These are phyloP conservation scores for Debaryomyces maramus DNA, from an alignment of 805 yeast species.

Conservation along the genomic window DNA sequence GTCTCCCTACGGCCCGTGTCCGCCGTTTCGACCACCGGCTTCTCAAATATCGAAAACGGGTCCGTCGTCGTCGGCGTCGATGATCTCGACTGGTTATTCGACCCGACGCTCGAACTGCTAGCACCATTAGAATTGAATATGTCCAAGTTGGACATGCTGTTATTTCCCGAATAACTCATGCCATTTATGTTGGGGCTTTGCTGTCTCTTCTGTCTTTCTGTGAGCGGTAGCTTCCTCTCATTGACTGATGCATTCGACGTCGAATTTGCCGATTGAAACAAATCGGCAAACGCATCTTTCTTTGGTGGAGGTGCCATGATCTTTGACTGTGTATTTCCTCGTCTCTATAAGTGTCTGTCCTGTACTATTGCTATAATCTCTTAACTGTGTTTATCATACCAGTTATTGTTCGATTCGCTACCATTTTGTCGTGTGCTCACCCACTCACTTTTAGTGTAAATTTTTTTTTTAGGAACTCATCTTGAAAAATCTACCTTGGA, in stretches of 20 bases:
- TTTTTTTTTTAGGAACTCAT: conserved; percentile 6
- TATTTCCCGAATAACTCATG: conserved; percentile 3
- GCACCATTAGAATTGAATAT: conserved; percentile 18
- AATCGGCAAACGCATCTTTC: conserved; percentile 47
- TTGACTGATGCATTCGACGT: conserved; percentile 9
- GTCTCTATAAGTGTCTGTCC: background rate
- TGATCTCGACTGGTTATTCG: conserved; percentile 3
- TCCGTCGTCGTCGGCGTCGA: conserved; percentile 12
- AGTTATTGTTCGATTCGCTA: background rate
- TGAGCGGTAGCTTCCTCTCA: conserved; percentile 12
- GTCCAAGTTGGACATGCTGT: conserved; percentile 39
- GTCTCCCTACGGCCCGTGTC: background rate
- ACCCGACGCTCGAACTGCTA: background rate
- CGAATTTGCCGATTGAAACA: conserved; percentile 34
- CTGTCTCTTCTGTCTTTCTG: conserved; percentile 29
- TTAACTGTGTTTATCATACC: conserved; percentile 1
- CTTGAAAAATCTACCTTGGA: conserved; percentile 1
- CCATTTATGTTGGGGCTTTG: conserved; percentile 2
- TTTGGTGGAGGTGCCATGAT: conserved; percentile 34
- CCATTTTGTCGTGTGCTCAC: conserved; percentile 3
- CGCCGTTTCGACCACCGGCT: background rate
- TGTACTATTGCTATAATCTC: background rate
- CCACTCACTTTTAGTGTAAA: background rate
- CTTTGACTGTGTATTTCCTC: background rate
- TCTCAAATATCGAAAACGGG: conserved; percentile 27